Base-by-base conservation (phyloP, 129 eudicot genomes). In the Lactuca saligna region DNA sequence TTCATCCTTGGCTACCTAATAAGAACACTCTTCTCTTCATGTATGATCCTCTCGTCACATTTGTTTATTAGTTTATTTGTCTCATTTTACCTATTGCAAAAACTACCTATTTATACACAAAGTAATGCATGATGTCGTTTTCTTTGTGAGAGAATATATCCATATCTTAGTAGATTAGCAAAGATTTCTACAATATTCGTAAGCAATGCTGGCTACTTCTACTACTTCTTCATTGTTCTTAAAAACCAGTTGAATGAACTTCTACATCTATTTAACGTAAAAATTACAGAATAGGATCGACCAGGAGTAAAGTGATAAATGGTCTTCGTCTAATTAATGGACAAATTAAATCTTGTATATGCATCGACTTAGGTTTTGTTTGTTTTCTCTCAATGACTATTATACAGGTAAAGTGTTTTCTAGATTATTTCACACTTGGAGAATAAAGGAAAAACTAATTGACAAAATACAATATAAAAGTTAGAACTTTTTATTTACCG, bases 1-100 rank as follows among this genome's bases (percentile, higher is more conserved):
- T 51, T 76, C 80, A 76, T 76, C 75, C 75, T 76, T 31, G 70
- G 80, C 75, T 25, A 68, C 80, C 56, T 51, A 76, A 76, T 60
- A 68, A 59, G 16, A 75, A 53, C 75, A 14, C 58, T 68, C 63
- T 60, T 75, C 69, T 49, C 51, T 60, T 75, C 74, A 67, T 68
- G 54, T 68, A 42, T 42, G 32, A 76, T 39, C 38, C 61, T 66
- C 62, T 57, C 67, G 8, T 60, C 76, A 25, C 53, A 32, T 33
- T 35, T 13, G 8, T 17, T n/a, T 42, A 41, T 49, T 7, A 44
- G 48, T 57, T 42, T 60, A 58, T 42, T 44, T 41, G 25, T 46
- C 17, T 51, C 66, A 14, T 62, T 54, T 34, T 44, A 57, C 4
- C 9, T 66, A 20, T 13, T 16, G 31, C 50, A 46, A 17, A 17